A percentile compares a stretch with the other conserved stretches of the same genome.
phyloP scores from a whole-genome alignment of 257 asterid species.

The Jacaranda copaia region DNA sequence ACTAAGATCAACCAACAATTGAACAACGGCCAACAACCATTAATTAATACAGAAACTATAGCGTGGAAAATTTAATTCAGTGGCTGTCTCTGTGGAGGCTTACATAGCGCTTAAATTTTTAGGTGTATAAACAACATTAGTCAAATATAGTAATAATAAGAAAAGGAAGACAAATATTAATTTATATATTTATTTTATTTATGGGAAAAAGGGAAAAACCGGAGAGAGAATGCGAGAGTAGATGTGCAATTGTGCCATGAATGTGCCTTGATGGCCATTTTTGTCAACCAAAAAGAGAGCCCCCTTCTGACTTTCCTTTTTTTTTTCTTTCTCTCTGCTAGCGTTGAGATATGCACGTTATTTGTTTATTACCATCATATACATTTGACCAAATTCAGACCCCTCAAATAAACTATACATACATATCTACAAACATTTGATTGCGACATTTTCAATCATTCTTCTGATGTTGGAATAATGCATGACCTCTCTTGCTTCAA shows the following conservation, averaged over 20 bases:
- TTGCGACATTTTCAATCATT: slow-evolving; percentile 24
- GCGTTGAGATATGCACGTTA: slow-evolving; percentile 21
- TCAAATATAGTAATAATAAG: too few relatives aligned
- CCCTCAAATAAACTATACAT: slow-evolving; percentile 11
- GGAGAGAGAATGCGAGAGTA: slow-evolving; percentile 10
- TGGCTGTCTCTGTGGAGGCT: too few relatives aligned
- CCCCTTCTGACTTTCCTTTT: not conserved
- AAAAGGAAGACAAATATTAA: too few relatives aligned
- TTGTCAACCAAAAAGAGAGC: slow-evolving; percentile 26
- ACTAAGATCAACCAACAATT: not conserved
- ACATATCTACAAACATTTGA: slow-evolving; percentile 30
- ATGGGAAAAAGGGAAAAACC: not conserved
- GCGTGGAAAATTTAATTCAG: too few relatives aligned
- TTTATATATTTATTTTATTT: too few relatives aligned
- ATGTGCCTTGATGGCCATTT: slow-evolving; percentile 34
- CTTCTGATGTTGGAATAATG: slow-evolving; percentile 4
- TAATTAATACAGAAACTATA: not conserved
- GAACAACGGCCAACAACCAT: not conserved
- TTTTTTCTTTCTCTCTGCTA: not conserved
- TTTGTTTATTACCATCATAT: slow-evolving; percentile 21
- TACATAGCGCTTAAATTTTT: too few relatives aligned
- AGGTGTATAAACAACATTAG: too few relatives aligned
- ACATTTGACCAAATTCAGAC: slow-evolving; percentile 25
- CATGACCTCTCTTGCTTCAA: not conserved
- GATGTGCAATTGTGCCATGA: slow-evolving; percentile 25